phyloP scores from a whole-genome alignment of 768 basidiomycete genomes.

The Tubosaeta sp. region DNA sequence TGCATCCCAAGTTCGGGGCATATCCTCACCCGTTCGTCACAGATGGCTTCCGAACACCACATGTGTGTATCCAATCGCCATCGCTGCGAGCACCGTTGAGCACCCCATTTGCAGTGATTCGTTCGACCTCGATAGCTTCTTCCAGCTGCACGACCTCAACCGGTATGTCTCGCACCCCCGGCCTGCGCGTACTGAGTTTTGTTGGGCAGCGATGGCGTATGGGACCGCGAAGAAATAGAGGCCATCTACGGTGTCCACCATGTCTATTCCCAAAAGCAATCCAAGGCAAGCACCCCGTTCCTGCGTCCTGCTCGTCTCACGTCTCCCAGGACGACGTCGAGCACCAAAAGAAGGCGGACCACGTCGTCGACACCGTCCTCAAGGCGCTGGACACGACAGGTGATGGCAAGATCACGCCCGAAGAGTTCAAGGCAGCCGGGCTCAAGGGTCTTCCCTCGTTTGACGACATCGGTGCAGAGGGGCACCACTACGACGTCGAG shows the following conservation, averaged over 20 bases:
- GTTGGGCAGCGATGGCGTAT: constrained; percentile 61
- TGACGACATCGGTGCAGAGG: constrained; percentile 79
- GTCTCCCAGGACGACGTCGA: constrained; percentile 60
- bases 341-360: constrained; percentile 77
- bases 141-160: constrained; percentile 92
- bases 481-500: constrained; percentile 90
- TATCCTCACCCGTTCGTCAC: constrained; percentile 17
- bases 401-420: constrained; percentile 64
- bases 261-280: constrained; percentile 78
- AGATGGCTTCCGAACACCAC: constrained; percentile 91
- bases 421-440: constrained; percentile 72
- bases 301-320: neutral
- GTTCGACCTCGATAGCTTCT: constrained; percentile 86
- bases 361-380: constrained; percentile 71
- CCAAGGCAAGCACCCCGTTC: constrained; percentile 42
- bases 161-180: constrained; percentile 40
- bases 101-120: constrained; percentile 52
- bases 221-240: constrained; percentile 87
- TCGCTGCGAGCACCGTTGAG: neutral
- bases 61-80: constrained; percentile 45
- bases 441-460: constrained; percentile 79
- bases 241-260: constrained; percentile 97
- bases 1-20: constrained; percentile 5
- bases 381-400: constrained; percentile 64
- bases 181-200: neutral